These are phyloP conservation scores for Gossypium sturtianum DNA, from an alignment of 345 rosid species.

Conservation along the genomic window DNA sequence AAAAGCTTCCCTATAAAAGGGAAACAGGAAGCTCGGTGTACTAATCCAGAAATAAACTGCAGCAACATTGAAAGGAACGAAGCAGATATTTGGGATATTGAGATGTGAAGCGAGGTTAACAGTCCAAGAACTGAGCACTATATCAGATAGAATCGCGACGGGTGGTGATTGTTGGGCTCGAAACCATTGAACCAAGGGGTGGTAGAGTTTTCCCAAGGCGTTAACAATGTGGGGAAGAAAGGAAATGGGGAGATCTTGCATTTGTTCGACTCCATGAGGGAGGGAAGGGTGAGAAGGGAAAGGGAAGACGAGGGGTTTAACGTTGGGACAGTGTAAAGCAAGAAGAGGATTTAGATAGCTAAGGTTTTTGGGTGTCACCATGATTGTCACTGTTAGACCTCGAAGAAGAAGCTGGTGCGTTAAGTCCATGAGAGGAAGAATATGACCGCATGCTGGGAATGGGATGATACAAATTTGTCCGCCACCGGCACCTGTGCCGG, in stretches of 20 bases:
- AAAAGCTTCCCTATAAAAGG: slow-evolving; percentile 24
- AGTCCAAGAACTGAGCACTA: slow-evolving; percentile 55
- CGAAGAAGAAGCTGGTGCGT: slow-evolving; percentile 31
- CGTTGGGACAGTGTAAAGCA: slow-evolving; percentile 17
- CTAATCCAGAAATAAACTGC: slow-evolving; percentile 15
- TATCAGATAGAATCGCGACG: slow-evolving; percentile 45
- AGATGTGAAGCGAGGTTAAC: slow-evolving; percentile 25
- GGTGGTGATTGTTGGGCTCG: slow-evolving; percentile 49
- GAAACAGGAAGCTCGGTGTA: not conserved
- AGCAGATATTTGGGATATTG: slow-evolving; percentile 32
- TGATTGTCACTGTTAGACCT: slow-evolving; percentile 25
- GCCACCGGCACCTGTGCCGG: not conserved
- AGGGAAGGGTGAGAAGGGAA: slow-evolving; percentile 32
- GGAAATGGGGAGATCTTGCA: slow-evolving; percentile 23
- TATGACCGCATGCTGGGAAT: slow-evolving; percentile 38
- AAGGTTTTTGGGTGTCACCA: slow-evolving; percentile 37
- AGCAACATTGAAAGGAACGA: slow-evolving; percentile 52
- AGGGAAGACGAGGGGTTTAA: slow-evolving; percentile 36
- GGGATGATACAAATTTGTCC: slow-evolving; percentile 33
- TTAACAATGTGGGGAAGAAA: slow-evolving; percentile 16
- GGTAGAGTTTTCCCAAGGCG: slow-evolving; percentile 29
- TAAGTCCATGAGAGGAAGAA: slow-evolving; percentile 35
- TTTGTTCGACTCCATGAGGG: slow-evolving; percentile 34
- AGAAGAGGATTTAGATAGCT: slow-evolving; percentile 24
- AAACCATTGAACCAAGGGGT: slow-evolving; percentile 46